phyloP scores from a whole-genome alignment of 192 early-diverging fungal genomes.

The Umbelopsis ramanniana region DNA sequence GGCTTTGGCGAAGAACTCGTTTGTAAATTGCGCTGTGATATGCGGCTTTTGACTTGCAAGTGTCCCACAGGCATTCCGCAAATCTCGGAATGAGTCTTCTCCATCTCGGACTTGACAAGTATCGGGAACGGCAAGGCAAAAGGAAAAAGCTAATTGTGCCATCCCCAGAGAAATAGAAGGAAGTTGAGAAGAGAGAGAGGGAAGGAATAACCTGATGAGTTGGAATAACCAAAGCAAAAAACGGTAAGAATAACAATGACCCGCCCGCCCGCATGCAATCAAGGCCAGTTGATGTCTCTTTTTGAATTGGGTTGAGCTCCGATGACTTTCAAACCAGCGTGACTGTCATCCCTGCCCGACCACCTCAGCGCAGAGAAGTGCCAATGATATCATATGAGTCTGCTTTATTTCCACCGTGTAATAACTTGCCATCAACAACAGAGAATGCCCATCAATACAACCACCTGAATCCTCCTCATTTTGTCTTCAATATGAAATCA shows the following conservation, averaged over 20 bases:
- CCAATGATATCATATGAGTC: constrained; percentile 1
- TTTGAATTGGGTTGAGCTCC: constrained; percentile 24
- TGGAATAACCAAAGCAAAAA: constrained; percentile 9
- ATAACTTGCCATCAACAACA: not conserved
- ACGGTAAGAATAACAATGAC: constrained; percentile 19
- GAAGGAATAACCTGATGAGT: not conserved
- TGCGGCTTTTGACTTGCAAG: constrained; percentile 9
- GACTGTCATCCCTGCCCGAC: not conserved
- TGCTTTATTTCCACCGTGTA: not conserved
- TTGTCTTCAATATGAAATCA: not conserved
- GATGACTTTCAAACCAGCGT: constrained; percentile 16
- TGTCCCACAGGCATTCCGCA: constrained; percentile 14
- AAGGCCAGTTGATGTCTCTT: constrained; percentile 23
- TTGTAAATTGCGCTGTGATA: not conserved
- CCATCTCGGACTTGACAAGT: constrained; percentile 19
- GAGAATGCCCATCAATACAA: not conserved
- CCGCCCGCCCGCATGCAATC: constrained; percentile 4
- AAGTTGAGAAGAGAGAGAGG: constrained; percentile 14
- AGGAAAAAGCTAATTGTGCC: constrained; percentile 21
- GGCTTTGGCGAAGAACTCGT: constrained; percentile 7
- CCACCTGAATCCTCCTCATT: not conserved
- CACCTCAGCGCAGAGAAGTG: not conserved
- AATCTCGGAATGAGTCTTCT: constrained; percentile 15
- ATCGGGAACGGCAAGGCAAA: constrained; percentile 24
- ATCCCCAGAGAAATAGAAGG: constrained; percentile 19